Conservation (phyloP, 108 stramenopile species). For the Nannochloropsis oceanica region DNA sequence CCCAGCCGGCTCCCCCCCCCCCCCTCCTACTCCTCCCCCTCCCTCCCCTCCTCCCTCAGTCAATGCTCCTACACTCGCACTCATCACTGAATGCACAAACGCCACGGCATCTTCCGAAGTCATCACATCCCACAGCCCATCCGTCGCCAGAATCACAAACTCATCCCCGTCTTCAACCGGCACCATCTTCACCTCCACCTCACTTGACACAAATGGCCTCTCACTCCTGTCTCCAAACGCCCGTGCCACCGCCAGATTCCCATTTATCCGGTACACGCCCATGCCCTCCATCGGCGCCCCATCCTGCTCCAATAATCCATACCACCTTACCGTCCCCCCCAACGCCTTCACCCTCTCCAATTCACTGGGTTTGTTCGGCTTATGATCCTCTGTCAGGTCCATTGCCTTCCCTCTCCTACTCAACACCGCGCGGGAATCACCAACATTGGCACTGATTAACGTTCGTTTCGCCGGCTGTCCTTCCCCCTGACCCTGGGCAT, state of each 20-base stretch:
- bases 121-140: slow-evolving; percentile 96
- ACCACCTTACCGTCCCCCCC: slow-evolving; percentile 1
- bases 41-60: neutral
- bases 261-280: slow-evolving; percentile 81
- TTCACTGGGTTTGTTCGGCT: slow-evolving; percentile 18
- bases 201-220: slow-evolving; percentile 59
- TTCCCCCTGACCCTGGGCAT: neutral
- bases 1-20: neutral
- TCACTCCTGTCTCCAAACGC: slow-evolving; percentile 83
- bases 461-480: slow-evolving; percentile 3
- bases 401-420: slow-evolving; percentile 10
- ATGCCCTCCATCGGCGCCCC: slow-evolving; percentile 41
- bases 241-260: slow-evolving; percentile 75
- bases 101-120: slow-evolving; percentile 75
- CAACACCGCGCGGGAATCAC: slow-evolving; percentile 25
- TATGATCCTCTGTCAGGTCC: slow-evolving; percentile 27
- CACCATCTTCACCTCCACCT: slow-evolving; percentile 50
- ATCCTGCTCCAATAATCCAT: neutral
- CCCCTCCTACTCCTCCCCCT: neutral
- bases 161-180: slow-evolving; percentile 32
- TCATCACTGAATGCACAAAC: slow-evolving; percentile 42
- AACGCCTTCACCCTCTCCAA: slow-evolving; percentile 11
- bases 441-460: slow-evolving; percentile 21
- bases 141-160: slow-evolving; percentile 60
- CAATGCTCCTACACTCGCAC: neutral